These are phyloP conservation scores for Dioscorea zingiberensis DNA, from an alignment of 106 monocot species.

Conservation along the genomic window DNA sequence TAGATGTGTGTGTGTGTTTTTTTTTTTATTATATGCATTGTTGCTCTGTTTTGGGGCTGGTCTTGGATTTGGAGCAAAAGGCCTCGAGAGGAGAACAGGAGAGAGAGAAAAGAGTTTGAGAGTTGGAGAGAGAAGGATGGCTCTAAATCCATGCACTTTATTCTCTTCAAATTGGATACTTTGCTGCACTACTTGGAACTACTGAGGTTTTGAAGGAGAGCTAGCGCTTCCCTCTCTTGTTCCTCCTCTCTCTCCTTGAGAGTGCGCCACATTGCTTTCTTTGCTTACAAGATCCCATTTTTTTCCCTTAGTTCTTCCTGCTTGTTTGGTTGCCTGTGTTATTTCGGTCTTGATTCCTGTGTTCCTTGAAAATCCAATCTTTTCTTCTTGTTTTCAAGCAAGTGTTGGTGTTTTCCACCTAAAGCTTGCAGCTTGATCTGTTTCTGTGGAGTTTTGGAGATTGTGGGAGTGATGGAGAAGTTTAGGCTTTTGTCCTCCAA, in stretches of 20 bases:
- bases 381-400: neutral
- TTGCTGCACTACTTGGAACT: constrained; percentile 6
- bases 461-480: too few species aligned
- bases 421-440: neutral
- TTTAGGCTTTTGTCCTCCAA: neutral
- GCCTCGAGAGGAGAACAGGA: constrained; percentile 5
- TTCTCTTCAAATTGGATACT: constrained; percentile 23
- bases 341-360: neutral
- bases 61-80: constrained; percentile 10
- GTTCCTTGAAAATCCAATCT: too few species aligned
- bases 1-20: neutral
- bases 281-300: neutral
- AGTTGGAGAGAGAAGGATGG: constrained; percentile 2
- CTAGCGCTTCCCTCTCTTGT: neutral
- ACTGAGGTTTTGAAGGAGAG: neutral
- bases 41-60: constrained; percentile 11
- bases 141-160: constrained; percentile 7
- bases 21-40: too few species aligned
- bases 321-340: neutral
- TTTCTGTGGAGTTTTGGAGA: neutral
- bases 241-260: too few species aligned
- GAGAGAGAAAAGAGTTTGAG: constrained; percentile 4
- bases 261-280: constrained; percentile 3
- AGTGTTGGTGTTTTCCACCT: neutral
- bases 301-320: neutral